Conservation (phyloP, 257 asterid species). For the Coffea canephora region DNA sequence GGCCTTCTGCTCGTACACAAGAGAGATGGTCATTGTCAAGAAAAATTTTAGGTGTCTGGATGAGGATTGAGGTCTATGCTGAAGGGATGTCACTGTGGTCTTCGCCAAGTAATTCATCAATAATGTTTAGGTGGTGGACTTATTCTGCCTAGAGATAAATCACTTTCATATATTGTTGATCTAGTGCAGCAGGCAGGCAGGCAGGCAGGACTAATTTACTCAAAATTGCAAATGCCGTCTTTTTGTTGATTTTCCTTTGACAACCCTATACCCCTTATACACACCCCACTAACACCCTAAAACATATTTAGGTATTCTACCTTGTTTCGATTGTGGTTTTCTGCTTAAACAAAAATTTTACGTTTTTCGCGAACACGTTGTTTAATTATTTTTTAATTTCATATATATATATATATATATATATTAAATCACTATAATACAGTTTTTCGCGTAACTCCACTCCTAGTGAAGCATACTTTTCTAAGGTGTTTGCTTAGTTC, state of each 20-base stretch:
- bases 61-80: not conserved
- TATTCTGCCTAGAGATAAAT: conserved; percentile 2
- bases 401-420: no score
- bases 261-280: not conserved
- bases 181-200: not conserved
- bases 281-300: not conserved
- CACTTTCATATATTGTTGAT: not conserved
- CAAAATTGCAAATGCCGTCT: not conserved
- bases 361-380: no score
- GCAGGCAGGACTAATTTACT: not conserved
- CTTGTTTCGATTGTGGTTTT: no score
- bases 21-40: not conserved
- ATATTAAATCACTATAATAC: no score
- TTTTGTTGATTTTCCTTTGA: not conserved
- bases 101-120: not conserved
- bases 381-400: no score
- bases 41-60: not conserved
- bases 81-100: no score
- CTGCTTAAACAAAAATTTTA: not conserved
- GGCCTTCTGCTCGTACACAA: conserved; percentile 13
- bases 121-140: not conserved
- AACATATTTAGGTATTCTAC: not conserved
- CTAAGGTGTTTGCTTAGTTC: not conserved
- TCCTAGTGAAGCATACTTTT: not conserved
- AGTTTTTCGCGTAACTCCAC: no score